Conservation (phyloP, 2,329 filamentous ascomycete species). For the Aureobasidium sp. region DNA sequence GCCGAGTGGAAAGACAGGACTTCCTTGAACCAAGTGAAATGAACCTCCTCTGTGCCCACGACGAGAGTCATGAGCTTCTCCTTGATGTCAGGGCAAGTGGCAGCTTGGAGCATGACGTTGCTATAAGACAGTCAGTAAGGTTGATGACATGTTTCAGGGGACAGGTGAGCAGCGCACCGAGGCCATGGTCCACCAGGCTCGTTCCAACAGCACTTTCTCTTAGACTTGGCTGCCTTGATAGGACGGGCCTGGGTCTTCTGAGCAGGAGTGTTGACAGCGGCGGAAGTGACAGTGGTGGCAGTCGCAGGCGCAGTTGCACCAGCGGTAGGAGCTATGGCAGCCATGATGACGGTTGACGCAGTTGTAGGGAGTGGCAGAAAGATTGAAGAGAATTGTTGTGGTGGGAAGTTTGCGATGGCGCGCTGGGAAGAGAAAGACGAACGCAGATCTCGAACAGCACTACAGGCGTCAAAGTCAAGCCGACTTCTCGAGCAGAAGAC, state of each 20-base stretch:
- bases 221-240: background rate
- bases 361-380: background rate
- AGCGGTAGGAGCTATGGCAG: background rate
- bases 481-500: background rate
- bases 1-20: background rate
- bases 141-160: too few species aligned
- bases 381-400: background rate
- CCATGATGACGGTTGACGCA: background rate
- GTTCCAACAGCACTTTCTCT: background rate
- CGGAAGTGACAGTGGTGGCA: background rate
- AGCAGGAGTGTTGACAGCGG: too few species aligned
- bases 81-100: background rate
- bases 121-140: background rate
- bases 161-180: background rate
- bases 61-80: background rate
- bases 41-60: background rate
- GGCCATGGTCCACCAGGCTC: background rate
- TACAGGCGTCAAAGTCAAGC: background rate
- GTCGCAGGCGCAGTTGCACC: background rate
- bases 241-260: background rate
- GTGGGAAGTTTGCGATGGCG: background rate
- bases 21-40: background rate
- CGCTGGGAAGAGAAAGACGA: background rate
- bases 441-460: background rate
- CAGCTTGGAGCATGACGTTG: background rate